Conservation (phyloP, 371 early-diverging fungal species). For the Apophysomyces variabilis region DNA sequence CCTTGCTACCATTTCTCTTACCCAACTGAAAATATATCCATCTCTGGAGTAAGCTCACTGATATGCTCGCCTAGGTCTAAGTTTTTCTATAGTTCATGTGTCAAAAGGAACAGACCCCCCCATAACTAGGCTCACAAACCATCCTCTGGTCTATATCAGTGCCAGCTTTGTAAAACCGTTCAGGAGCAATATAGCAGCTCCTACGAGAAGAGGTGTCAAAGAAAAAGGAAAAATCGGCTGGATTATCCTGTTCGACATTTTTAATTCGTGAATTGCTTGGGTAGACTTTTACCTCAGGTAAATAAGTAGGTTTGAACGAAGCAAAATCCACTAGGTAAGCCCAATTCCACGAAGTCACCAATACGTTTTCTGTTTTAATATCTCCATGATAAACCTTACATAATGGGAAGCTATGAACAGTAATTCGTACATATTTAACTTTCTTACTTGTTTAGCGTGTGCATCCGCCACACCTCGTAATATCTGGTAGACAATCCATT, state of each 20-base stretch:
- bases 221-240: conserved; percentile 93
- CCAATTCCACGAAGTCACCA: conserved; percentile 89
- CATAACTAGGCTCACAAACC: conserved; percentile 27
- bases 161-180: conserved; percentile 85
- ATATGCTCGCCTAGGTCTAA: conserved; percentile 40
- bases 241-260: conserved; percentile 73
- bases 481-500: conserved; percentile 93
- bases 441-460: conserved; percentile 61
- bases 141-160: conserved; percentile 66
- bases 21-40: conserved; percentile 97
- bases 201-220: conserved; percentile 90
- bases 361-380: conserved; percentile 84
- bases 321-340: conserved; percentile 89
- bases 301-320: conserved; percentile 86
- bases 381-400: conserved; percentile 84
- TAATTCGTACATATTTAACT: not conserved
- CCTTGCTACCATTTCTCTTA: conserved; percentile 29
- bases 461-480: conserved; percentile 78
- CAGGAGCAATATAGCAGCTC: conserved; percentile 95
- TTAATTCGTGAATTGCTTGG: not conserved
- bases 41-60: conserved; percentile 71
- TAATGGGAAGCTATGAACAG: not conserved
- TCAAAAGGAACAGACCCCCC: not conserved
- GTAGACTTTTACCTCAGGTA: conserved; percentile 74
- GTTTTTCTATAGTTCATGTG: conserved; percentile 26